Evolutionary conservation across 108 stramenopile genomes (phyloP).

Genomic region (Cyclotella atomus): DNA sequence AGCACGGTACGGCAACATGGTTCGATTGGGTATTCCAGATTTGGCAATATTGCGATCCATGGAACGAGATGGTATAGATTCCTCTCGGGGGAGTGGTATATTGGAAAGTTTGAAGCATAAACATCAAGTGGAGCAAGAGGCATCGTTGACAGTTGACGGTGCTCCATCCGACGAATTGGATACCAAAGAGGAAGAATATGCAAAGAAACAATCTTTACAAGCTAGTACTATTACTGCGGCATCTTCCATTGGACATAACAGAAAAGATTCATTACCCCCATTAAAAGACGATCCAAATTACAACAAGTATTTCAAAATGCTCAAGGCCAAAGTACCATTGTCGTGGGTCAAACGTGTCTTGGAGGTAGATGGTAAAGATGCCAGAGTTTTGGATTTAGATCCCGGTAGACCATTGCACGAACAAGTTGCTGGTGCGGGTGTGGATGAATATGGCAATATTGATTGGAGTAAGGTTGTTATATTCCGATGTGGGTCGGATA

Average conservation of each 20-base stretch:
- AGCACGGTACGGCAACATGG: conserved; percentile 43
- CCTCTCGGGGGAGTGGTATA: background rate
- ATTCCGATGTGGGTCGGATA: conserved; percentile 9
- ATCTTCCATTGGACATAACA: background rate
- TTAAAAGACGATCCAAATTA: conserved; percentile 72
- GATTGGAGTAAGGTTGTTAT: conserved; percentile 39
- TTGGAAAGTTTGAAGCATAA: conserved; percentile 12
- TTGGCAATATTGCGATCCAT: conserved; percentile 40
- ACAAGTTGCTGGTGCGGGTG: conserved; percentile 39
- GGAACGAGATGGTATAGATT: conserved; percentile 39
- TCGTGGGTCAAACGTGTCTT: conserved; percentile 71
- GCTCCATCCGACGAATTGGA: background rate
- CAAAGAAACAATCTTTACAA: background rate
- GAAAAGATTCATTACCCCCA: conserved; percentile 32
- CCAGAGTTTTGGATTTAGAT: conserved; percentile 67
- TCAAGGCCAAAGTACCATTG: conserved; percentile 47
- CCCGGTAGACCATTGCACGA: conserved; percentile 46
- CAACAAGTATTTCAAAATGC: conserved; percentile 81
- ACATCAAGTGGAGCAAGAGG: background rate
- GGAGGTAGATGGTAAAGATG: conserved; percentile 72
- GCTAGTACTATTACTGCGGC: background rate
- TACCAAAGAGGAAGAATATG: background rate
- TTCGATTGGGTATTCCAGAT: conserved; percentile 45
- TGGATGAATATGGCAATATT: conserved; percentile 44
- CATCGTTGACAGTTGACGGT: background rate